Conservation (phyloP, 1,284 basidiomycete species). For the Leccinum pseudoinsigne region DNA sequence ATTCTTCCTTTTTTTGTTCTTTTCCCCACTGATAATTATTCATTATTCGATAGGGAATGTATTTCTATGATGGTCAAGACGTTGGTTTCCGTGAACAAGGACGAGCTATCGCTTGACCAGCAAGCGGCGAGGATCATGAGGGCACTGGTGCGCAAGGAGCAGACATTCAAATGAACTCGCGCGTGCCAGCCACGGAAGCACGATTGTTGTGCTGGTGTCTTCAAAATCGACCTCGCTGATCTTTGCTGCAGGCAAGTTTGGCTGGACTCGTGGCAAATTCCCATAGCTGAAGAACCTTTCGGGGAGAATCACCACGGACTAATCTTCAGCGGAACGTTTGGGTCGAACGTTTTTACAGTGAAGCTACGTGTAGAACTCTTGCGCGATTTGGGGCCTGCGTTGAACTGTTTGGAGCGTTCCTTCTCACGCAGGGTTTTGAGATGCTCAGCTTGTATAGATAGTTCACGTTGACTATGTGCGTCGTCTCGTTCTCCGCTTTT, state of each 20-base stretch:
- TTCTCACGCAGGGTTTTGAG: too few relatives aligned
- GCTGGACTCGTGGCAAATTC: slow-evolving; percentile 82
- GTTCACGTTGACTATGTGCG: too few relatives aligned
- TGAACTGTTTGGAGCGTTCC: slow-evolving; percentile 43
- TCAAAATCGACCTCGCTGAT: neutral
- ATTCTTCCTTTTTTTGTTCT: neutral
- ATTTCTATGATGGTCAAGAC: slow-evolving; percentile 8
- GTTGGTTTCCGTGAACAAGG: too few relatives aligned
- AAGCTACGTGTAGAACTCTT: slow-evolving; percentile 76
- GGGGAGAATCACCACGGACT: slow-evolving; percentile 82
- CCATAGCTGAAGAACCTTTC: slow-evolving; percentile 81
- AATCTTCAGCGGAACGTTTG: slow-evolving; percentile 71
- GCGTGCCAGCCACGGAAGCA: too few relatives aligned
- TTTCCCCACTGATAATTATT: slow-evolving; percentile 5
- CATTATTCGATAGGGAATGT: slow-evolving; percentile 1
- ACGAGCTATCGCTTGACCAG: too few relatives aligned
- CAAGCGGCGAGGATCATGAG: too few relatives aligned
- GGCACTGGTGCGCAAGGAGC: too few relatives aligned
- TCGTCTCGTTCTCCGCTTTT: too few relatives aligned
- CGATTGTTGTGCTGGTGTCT: too few relatives aligned
- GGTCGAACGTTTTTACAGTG: slow-evolving; percentile 52
- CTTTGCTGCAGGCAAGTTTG: slow-evolving; percentile 77
- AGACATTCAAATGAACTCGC: too few relatives aligned
- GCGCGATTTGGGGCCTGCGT: slow-evolving; percentile 73
- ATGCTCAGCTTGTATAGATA: too few relatives aligned